These are phyloP conservation scores for Ajuga chamaepitys DNA, from an alignment of 257 asterid genomes.

Conservation along the genomic window DNA sequence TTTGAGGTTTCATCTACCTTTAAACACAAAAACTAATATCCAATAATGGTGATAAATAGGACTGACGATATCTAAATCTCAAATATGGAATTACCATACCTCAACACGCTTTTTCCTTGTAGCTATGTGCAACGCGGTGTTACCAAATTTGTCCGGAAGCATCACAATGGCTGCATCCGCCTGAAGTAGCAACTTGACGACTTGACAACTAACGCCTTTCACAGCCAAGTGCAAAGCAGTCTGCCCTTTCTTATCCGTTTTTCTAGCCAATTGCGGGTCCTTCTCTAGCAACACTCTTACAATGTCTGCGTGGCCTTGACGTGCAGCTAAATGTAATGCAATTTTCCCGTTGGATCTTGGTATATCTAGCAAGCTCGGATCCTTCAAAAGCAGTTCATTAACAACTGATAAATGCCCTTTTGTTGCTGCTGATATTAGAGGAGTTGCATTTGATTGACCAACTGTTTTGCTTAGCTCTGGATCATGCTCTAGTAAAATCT, in stretches of 20 bases:
- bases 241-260: slow-evolving; percentile 74
- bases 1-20: too few species aligned
- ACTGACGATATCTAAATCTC: background rate
- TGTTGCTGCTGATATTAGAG: slow-evolving; percentile 73
- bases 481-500: slow-evolving; percentile 60
- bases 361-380: slow-evolving; percentile 53
- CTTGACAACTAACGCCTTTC: slow-evolving; percentile 51
- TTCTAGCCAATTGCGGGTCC: slow-evolving; percentile 63
- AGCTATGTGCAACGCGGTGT: slow-evolving; percentile 68
- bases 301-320: slow-evolving; percentile 67
- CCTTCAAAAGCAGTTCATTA: slow-evolving; percentile 47
- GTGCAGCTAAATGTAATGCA: slow-evolving; percentile 64
- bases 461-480: slow-evolving; percentile 56
- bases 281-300: slow-evolving; percentile 51
- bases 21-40: too few species aligned
- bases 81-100: slow-evolving; percentile 26
- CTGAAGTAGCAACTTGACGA: slow-evolving; percentile 54
- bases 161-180: slow-evolving; percentile 70
- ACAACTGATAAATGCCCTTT: slow-evolving; percentile 65
- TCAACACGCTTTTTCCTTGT: slow-evolving; percentile 67
- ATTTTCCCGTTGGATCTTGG: slow-evolving; percentile 67
- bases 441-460: slow-evolving; percentile 75
- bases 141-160: slow-evolving; percentile 71
- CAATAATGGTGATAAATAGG: too few species aligned
- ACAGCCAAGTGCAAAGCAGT: slow-evolving; percentile 81